These are phyloP conservation scores for Alternaria sp. DNA, from an alignment of 2,329 filamentous ascomycete genomes.

Conservation along the genomic window DNA sequence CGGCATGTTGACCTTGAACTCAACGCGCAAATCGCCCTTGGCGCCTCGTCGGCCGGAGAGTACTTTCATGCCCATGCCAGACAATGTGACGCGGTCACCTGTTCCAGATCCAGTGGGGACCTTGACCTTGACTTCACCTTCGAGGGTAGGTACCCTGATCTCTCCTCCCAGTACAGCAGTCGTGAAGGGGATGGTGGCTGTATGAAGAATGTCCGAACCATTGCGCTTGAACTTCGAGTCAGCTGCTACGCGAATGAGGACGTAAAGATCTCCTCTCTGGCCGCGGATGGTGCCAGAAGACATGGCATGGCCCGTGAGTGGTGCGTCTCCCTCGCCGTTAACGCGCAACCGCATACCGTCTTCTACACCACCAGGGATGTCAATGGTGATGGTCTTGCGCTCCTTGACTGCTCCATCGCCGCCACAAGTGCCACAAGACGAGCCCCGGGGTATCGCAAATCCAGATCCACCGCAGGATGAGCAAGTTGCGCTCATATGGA, in stretches of 20 bases:
- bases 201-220: conserved; percentile 91
- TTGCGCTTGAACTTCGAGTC: conserved; percentile 88
- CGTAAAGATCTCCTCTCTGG: conserved; percentile 87
- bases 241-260: conserved; percentile 85
- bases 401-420: conserved; percentile 87
- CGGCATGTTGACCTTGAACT: conserved; percentile 94
- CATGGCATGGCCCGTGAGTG: conserved; percentile 73
- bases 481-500: conserved; percentile 95
- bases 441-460: conserved; percentile 75
- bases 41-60: conserved; percentile 65
- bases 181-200: conserved; percentile 86
- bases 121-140: conserved; percentile 88
- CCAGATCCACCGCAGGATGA: conserved; percentile 80
- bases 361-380: conserved; percentile 94
- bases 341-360: conserved; percentile 93
- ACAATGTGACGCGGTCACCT: conserved; percentile 87
- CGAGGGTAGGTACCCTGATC: conserved; percentile 85
- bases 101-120: conserved; percentile 90
- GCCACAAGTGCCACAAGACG: conserved; percentile 78
- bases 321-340: conserved; percentile 84
- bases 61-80: conserved; percentile 93
- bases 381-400: conserved; percentile 80
- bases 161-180: conserved; percentile 93
- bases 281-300: conserved; percentile 65
- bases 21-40: conserved; percentile 85